Evolutionary conservation across 495 filamentous ascomycete genomes (phyloP).

Genomic region (Cladorrhinum samala): DNA sequence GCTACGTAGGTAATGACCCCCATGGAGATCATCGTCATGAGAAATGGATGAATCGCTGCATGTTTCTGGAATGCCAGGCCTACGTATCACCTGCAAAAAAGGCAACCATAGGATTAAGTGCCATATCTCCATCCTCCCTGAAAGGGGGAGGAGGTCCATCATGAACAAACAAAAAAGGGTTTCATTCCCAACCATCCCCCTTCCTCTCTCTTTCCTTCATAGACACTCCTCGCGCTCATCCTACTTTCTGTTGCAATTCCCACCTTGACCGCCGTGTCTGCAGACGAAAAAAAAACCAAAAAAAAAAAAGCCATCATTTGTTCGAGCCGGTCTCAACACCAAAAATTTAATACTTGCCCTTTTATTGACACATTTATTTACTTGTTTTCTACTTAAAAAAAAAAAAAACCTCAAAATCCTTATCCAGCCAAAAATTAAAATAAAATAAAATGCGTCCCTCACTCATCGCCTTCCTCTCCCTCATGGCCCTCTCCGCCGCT

Average conservation of each 20-base stretch:
- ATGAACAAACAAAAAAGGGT: neutral
- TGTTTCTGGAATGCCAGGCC: neutral
- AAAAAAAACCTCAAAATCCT: too few species aligned
- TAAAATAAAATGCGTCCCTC: conserved; percentile 17
- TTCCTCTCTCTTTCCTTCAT: neutral
- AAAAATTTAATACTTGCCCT: neutral
- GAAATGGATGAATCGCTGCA: neutral
- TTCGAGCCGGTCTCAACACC: neutral
- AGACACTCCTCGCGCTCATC: neutral
- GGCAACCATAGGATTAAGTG: neutral
- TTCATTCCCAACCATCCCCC: neutral
- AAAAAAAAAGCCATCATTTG: neutral
- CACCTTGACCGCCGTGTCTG: neutral
- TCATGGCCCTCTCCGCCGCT: conserved; percentile 10
- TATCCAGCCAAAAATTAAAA: too few species aligned
- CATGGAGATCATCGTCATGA: neutral
- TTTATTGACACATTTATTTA: neutral
- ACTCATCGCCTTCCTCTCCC: conserved; percentile 11
- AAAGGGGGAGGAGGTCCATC: neutral
- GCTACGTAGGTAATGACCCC: neutral
- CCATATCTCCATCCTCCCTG: neutral
- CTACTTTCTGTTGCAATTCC: neutral
- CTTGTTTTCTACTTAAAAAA: neutral
- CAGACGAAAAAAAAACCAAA: neutral
- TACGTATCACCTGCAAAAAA: neutral